Base-by-base conservation (phyloP, 129 eudicot species). In the Dittrichia graveolens region DNA sequence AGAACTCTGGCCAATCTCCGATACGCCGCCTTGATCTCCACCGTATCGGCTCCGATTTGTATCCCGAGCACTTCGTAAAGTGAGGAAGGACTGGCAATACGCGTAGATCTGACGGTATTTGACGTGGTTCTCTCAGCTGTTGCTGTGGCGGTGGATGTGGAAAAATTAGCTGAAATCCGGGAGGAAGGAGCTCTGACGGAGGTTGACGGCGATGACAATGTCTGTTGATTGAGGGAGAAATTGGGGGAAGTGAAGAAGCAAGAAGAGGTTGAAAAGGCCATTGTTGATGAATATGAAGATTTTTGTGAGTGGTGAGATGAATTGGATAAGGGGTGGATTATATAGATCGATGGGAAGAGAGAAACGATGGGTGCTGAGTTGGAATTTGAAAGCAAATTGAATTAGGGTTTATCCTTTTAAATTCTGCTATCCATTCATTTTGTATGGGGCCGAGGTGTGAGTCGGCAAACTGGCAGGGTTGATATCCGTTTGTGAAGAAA, bases 1-100 rank as follows among this genome's bases (percentile, higher is more conserved):
- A 64, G 74, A 31, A 78, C 78, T 50, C 86, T 62, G 0, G 86
- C 86, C 6, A 83, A 48, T 71, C 41, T 69, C 57, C 86, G 61
- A 48, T 78, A 83, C 5, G 86, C 86, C 4, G 86, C 81, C 62
- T 83, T 83, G 55, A 83, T 79, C 73, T 83, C 86, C 6, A 66
- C 53, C 38, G 69, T 14, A 52, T 76, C 75, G 2, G 86, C 81
- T 50, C 78, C 81, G 43, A 67, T 69, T 65, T 83, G 77, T 12
- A 83, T 54, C 8, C 86, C 86, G 8, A 83, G 78, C 15, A 83
- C 73, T 6, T 82, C 77, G 71, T 81, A 71, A 0, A 72, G 43
- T 4, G 81, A 79, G 8, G 79, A 15, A 5, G 5, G 38, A 8
- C 12, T 56, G 13, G 59, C 16, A 58, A 58, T 57, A 53, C 61